These are phyloP conservation scores for Suillus occidentalis DNA, from an alignment of 768 basidiomycete genomes.

Conservation along the genomic window DNA sequence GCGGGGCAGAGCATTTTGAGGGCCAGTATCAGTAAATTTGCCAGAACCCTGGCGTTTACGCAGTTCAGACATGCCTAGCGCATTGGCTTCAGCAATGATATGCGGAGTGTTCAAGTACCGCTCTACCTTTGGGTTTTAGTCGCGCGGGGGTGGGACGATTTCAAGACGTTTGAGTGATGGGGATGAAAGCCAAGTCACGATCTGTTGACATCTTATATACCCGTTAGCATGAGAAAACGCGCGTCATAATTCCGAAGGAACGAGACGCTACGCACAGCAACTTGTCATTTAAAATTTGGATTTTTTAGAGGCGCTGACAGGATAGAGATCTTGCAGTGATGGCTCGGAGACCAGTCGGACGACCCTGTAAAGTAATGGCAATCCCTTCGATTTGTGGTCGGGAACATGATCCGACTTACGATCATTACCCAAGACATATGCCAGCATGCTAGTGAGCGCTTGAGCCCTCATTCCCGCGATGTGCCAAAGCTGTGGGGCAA, in stretches of 20 bases:
- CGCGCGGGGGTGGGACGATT: neutral
- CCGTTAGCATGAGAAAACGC: neutral
- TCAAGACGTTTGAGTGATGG: neutral
- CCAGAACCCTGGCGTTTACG: conserved; percentile 13
- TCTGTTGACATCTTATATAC: neutral
- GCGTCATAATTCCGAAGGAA: neutral
- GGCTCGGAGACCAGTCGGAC: too few relatives aligned
- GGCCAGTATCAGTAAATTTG: neutral
- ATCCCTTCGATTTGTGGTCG: neutral
- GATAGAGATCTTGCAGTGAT: neutral
- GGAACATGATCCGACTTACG: neutral
- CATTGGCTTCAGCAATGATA: neutral
- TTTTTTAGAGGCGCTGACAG: neutral
- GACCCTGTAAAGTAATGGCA: neutral
- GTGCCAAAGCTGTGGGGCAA: neutral
- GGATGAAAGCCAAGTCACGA: neutral
- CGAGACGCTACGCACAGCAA: neutral
- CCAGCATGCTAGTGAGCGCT: neutral
- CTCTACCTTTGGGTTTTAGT: neutral
- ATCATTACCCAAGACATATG: neutral
- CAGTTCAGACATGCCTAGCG: conserved; percentile 11
- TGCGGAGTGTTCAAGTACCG: neutral
- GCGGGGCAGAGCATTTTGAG: neutral
- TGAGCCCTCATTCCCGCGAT: neutral
- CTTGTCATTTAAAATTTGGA: neutral